Evolutionary conservation across 345 rosid genomes (phyloP).

Genomic region (Murraya koenigii): DNA sequence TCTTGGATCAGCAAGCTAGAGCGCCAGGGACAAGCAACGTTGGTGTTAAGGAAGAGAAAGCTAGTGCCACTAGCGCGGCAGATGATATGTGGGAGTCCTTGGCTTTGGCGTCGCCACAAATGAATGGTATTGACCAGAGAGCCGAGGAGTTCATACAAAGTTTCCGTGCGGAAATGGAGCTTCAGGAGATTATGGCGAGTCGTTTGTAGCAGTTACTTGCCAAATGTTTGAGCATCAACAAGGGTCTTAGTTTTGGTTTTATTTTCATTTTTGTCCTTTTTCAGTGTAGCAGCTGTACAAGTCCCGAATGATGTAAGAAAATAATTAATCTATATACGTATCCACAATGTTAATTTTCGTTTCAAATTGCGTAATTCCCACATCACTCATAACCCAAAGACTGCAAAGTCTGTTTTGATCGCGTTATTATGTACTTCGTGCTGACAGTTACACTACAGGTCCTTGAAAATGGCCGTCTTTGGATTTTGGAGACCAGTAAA

Average conservation of each 20-base stretch:
- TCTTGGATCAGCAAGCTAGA: neutral
- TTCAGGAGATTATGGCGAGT: slow-evolving; percentile 45
- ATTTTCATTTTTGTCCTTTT: neutral
- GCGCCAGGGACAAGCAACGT: slow-evolving; percentile 9
- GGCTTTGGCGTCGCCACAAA: slow-evolving; percentile 43
- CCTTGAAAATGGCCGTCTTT: too few relatives aligned
- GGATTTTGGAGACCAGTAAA: too few relatives aligned
- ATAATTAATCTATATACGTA: neutral
- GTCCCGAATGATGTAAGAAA: neutral
- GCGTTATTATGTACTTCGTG: too few relatives aligned
- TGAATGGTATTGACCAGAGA: slow-evolving; percentile 64
- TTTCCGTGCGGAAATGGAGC: slow-evolving; percentile 54
- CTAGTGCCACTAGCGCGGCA: neutral
- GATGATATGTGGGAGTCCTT: slow-evolving; percentile 51
- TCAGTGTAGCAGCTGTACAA: neutral
- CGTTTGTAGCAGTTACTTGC: slow-evolving; percentile 19
- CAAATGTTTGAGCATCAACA: neutral
- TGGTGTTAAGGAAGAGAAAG: neutral
- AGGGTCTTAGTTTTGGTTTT: neutral
- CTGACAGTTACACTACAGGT: too few relatives aligned
- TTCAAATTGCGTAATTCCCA: too few relatives aligned
- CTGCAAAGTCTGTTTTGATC: too few relatives aligned
- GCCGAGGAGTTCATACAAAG: slow-evolving; percentile 69
- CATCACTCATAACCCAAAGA: too few relatives aligned
- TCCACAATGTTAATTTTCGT: too few relatives aligned